Evolutionary conservation across 139 green algal species (phyloP).

Genomic region (Ettlia oleoabundans): DNA sequence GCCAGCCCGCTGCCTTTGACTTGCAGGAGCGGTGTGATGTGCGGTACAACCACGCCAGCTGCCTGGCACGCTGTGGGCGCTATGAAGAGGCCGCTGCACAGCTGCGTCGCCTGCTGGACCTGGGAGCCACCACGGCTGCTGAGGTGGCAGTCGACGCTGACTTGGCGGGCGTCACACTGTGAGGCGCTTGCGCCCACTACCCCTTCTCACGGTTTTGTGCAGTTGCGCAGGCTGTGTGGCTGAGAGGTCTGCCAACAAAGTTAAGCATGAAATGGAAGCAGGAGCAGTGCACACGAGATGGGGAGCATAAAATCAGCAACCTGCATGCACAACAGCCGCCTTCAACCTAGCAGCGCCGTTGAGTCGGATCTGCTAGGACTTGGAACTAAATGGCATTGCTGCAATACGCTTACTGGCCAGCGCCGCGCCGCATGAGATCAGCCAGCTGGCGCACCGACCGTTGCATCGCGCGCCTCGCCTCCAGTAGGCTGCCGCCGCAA

Average conservation of each 20-base stretch:
- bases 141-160: slow-evolving; percentile 50
- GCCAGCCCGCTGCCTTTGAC: slow-evolving; percentile 44
- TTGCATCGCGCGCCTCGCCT: slow-evolving; percentile 15
- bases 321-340: background rate
- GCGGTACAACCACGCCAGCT: slow-evolving; percentile 70
- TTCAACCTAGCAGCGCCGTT: too few species aligned
- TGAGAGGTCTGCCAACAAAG: too few species aligned
- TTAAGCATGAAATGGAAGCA: too few species aligned
- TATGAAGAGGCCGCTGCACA: slow-evolving; percentile 21
- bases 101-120: slow-evolving; percentile 34
- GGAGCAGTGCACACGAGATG: too few species aligned
- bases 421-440: background rate
- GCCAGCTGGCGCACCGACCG: slow-evolving; percentile 17
- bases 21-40: slow-evolving; percentile 53
- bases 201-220: background rate
- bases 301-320: too few species aligned
- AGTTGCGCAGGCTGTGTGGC: too few species aligned
- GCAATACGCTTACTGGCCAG: too few species aligned
- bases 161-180: slow-evolving; percentile 25
- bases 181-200: background rate
- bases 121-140: background rate
- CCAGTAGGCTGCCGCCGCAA: background rate
- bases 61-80: slow-evolving; percentile 35
- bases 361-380: too few species aligned
- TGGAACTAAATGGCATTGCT: too few species aligned